phyloP scores from a whole-genome alignment of 768 basidiomycete genomes.

The Ramaria rubella region DNA sequence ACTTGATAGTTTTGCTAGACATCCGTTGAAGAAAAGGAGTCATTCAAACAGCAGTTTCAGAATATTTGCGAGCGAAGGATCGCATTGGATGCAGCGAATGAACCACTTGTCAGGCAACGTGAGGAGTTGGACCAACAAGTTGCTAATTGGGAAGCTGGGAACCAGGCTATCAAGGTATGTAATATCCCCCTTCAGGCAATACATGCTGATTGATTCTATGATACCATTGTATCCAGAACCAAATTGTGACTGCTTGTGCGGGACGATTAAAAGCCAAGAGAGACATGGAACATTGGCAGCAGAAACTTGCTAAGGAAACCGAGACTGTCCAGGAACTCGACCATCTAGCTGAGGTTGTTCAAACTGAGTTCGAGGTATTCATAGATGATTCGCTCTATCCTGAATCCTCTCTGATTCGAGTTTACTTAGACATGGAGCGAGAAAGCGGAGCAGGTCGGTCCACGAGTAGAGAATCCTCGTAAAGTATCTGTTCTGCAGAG shows the following conservation, averaged over 20 bases:
- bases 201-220: slow-evolving; percentile 5
- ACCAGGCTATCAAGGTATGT: slow-evolving; percentile 40
- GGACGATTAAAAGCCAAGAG: slow-evolving; percentile 46
- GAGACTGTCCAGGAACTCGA: slow-evolving; percentile 40
- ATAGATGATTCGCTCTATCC: neutral
- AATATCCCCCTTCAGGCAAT: neutral
- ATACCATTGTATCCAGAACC: slow-evolving; percentile 34
- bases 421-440: slow-evolving; percentile 51
- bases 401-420: neutral
- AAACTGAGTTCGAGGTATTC: slow-evolving; percentile 58
- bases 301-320: slow-evolving; percentile 48
- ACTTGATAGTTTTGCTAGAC: slow-evolving; percentile 37
- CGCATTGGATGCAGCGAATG: slow-evolving; percentile 42
- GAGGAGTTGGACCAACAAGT: slow-evolving; percentile 45
- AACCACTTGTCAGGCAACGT: slow-evolving; percentile 34
- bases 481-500: slow-evolving; percentile 49
- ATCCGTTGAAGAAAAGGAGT: slow-evolving; percentile 44
- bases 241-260: slow-evolving; percentile 43
- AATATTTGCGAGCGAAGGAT: slow-evolving; percentile 40
- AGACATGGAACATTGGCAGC: slow-evolving; percentile 39
- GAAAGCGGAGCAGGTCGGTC: slow-evolving; percentile 58
- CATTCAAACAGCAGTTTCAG: slow-evolving; percentile 41
- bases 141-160: slow-evolving; percentile 42
- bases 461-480: slow-evolving; percentile 50
- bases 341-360: slow-evolving; percentile 40